Conservation (phyloP, 2,329 filamentous ascomycete species). For the Colletotrichum camelliae region DNA sequence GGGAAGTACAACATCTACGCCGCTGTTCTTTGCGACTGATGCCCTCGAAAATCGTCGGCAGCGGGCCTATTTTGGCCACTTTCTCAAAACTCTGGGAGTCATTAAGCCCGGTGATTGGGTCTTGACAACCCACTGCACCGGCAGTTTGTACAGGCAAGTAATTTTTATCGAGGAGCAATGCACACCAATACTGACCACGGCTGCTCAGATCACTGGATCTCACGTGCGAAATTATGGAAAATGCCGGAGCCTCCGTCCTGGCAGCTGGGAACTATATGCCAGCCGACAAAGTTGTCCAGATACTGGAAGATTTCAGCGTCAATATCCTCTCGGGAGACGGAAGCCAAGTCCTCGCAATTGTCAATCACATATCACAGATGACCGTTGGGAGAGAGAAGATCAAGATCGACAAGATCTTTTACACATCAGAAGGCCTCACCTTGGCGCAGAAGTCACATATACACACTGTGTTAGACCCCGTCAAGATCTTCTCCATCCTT, state of each 20-base stretch:
- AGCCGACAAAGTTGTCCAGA: conserved; percentile 26
- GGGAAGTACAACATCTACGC: conserved; percentile 30
- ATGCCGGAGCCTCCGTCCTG: conserved; percentile 43
- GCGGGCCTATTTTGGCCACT: conserved; percentile 35
- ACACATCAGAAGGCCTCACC: conserved; percentile 47
- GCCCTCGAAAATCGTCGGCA: conserved; percentile 45
- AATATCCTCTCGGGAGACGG: conserved; percentile 44
- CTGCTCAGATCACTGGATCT: conserved; percentile 41
- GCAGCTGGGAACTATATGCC: conserved; percentile 37
- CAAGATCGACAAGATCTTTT: conserved; percentile 44
- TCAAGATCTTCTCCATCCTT: conserved; percentile 43
- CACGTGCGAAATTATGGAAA: conserved; percentile 42
- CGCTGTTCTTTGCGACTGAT: conserved; percentile 46
- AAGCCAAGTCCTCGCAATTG: conserved; percentile 41
- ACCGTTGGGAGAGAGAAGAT: conserved; percentile 26
- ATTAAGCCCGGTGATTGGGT: conserved; percentile 42
- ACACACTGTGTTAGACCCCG: conserved; percentile 28
- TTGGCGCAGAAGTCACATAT: conserved; percentile 36
- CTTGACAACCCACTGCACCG: conserved; percentile 39
- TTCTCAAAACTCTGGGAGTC: conserved; percentile 34
- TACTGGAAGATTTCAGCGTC: conserved; percentile 34
- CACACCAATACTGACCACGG: not conserved
- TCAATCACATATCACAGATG: conserved; percentile 38
- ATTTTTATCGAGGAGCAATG: not conserved
- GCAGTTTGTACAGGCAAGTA: conserved; percentile 42